phyloP scores from a whole-genome alignment of 2,329 filamentous ascomycete species.

The Stagonosporopsis cucurbitacearum region DNA sequence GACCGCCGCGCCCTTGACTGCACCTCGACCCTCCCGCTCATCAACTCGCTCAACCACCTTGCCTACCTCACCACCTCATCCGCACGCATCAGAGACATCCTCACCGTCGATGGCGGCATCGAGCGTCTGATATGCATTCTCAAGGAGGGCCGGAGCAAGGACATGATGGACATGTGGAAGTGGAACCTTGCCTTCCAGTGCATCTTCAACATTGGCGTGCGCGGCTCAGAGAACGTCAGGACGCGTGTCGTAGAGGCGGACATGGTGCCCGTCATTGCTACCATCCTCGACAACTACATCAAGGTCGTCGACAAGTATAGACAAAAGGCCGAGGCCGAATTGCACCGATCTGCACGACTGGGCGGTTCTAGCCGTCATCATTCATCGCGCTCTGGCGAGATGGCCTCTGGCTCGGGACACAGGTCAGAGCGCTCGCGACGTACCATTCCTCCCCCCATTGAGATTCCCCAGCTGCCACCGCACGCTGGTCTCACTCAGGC shows the following conservation, averaged over 20 bases:
- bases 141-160: slow-evolving; percentile 94
- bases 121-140: slow-evolving; percentile 96
- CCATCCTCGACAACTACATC: slow-evolving; percentile 97
- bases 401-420: slow-evolving; percentile 35
- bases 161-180: slow-evolving; percentile 99
- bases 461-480: slow-evolving; percentile 66
- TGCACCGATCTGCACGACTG: slow-evolving; percentile 64
- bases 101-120: slow-evolving; percentile 98
- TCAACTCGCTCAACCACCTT: slow-evolving; percentile 98
- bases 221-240: slow-evolving; percentile 90
- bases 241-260: slow-evolving; percentile 97
- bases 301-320: slow-evolving; percentile 92
- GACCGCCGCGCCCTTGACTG: slow-evolving; percentile 97
- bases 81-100: slow-evolving; percentile 93
- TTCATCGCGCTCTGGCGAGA: slow-evolving; percentile 50
- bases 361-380: slow-evolving; percentile 49
- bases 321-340: slow-evolving; percentile 82
- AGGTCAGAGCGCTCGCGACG: slow-evolving; percentile 63
- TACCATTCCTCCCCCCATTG: slow-evolving; percentile 84
- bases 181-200: slow-evolving; percentile 99
- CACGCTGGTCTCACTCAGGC: slow-evolving; percentile 45
- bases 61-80: slow-evolving; percentile 98
- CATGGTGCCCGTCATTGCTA: slow-evolving; percentile 98
- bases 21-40: slow-evolving; percentile 94
- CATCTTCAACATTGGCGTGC: slow-evolving; percentile 97